phyloP scores from a whole-genome alignment of 2,329 filamentous ascomycete species.

The Calonectria ilicicola region DNA sequence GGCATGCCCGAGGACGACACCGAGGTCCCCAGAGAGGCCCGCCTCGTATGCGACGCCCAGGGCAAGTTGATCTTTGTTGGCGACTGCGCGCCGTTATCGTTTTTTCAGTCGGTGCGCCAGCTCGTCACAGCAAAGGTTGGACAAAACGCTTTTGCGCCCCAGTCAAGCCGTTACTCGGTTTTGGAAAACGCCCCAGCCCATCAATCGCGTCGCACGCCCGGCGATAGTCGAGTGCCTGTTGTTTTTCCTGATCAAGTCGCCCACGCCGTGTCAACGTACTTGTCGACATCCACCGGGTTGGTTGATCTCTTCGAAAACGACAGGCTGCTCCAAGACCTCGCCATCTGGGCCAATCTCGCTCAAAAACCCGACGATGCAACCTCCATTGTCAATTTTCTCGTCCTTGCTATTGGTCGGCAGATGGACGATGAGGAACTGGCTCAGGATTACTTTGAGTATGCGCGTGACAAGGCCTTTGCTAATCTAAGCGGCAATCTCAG shows the following conservation, averaged over 20 bases:
- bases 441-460: slow-evolving; percentile 62
- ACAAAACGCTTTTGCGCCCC: slow-evolving; percentile 62
- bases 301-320: slow-evolving; percentile 61
- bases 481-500: slow-evolving; percentile 60
- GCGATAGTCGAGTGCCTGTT: slow-evolving; percentile 39
- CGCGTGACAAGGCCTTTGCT: slow-evolving; percentile 57
- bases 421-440: slow-evolving; percentile 55
- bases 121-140: slow-evolving; percentile 63
- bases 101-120: slow-evolving; percentile 66
- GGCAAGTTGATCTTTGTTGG: slow-evolving; percentile 68
- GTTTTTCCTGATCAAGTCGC: slow-evolving; percentile 45
- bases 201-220: slow-evolving; percentile 33
- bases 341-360: slow-evolving; percentile 54
- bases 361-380: slow-evolving; percentile 50
- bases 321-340: slow-evolving; percentile 54
- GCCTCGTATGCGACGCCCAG: slow-evolving; percentile 63
- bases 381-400: slow-evolving; percentile 60
- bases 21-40: slow-evolving; percentile 65
- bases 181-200: slow-evolving; percentile 57
- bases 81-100: slow-evolving; percentile 67
- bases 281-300: slow-evolving; percentile 57
- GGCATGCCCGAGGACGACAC: slow-evolving; percentile 61
- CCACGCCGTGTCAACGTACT: slow-evolving; percentile 49
- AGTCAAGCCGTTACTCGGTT: slow-evolving; percentile 62
- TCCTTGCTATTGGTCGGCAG: slow-evolving; percentile 63